These are phyloP conservation scores for Typha latifolia DNA, from an alignment of 176 grass and related monocot genomes.

Conservation along the genomic window DNA sequence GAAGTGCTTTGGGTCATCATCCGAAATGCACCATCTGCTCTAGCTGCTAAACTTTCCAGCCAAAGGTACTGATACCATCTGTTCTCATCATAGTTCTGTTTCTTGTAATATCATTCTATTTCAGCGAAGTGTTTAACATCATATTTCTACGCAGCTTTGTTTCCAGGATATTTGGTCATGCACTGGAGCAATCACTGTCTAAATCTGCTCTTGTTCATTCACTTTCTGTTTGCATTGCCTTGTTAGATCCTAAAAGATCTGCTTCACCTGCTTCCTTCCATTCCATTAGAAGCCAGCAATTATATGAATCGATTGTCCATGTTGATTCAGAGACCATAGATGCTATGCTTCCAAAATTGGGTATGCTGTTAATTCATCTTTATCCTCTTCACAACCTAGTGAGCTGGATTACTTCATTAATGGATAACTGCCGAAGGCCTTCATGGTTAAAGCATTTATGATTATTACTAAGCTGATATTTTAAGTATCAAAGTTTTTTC, in stretches of 20 bases:
- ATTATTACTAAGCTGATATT: too few relatives aligned
- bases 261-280: not conserved
- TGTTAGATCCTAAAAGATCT: conserved; percentile 27
- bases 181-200: conserved; percentile 8
- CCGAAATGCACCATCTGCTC: conserved; percentile 24
- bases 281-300: conserved; percentile 16
- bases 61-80: conserved; percentile 14
- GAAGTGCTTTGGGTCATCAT: conserved; percentile 20
- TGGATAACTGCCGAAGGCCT: too few relatives aligned
- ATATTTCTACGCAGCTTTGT: conserved; percentile 17
- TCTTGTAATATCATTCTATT: not conserved
- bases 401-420: too few relatives aligned
- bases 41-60: conserved; percentile 24
- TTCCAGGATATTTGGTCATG: conserved; percentile 18
- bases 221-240: conserved; percentile 21
- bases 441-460: too few relatives aligned
- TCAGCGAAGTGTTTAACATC: not conserved
- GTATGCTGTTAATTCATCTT: not conserved
- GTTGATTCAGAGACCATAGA: conserved; percentile 1
- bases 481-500: too few relatives aligned
- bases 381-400: not conserved
- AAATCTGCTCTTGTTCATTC: conserved; percentile 20
- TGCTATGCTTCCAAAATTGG: conserved; percentile 19
- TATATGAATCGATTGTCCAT: conserved; percentile 11
- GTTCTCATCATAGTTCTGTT: not conserved